Conservation (phyloP, 2,329 filamentous ascomycete species). For the Celoporthe dispersa region DNA sequence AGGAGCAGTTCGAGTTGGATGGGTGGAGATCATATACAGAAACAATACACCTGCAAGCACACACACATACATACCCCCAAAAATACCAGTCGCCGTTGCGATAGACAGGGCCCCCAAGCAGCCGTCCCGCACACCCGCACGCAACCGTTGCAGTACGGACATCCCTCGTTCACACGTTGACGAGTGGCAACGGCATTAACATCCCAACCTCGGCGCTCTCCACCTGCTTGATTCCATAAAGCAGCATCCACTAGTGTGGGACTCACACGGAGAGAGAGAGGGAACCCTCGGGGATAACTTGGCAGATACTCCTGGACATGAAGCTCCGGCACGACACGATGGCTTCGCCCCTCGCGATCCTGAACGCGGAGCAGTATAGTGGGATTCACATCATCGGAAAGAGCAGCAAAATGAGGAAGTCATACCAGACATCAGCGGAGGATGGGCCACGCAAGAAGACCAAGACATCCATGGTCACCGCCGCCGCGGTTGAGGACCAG, state of each 20-base stretch:
- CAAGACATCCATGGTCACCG: conserved; percentile 12
- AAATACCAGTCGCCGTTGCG: neutral
- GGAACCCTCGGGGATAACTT: neutral
- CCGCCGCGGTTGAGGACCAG: conserved; percentile 4
- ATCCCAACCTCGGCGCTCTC: neutral
- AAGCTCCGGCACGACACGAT: conserved; percentile 30
- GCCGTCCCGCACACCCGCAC: neutral
- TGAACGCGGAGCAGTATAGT: conserved; percentile 53
- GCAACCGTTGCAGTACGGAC: neutral
- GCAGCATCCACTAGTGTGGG: neutral
- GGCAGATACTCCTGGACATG: neutral
- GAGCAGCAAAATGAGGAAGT: conserved; percentile 41
- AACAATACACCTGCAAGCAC: neutral
- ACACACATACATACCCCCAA: too few relatives aligned
- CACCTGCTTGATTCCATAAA: neutral
- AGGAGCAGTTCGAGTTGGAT: neutral
- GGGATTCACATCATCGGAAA: conserved; percentile 33
- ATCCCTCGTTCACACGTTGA: neutral
- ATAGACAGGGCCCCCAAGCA: neutral
- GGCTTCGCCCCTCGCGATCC: conserved; percentile 46
- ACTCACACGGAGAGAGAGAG: neutral
- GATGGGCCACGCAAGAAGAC: conserved; percentile 30
- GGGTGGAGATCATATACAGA: neutral
- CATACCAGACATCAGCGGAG: conserved; percentile 29
- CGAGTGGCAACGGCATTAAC: neutral